Evolutionary conservation across 805 yeast genomes (phyloP), one percentile per base, ranked within the genome.

Genomic region (Groenewaldozyma tartarivorans): DNA sequence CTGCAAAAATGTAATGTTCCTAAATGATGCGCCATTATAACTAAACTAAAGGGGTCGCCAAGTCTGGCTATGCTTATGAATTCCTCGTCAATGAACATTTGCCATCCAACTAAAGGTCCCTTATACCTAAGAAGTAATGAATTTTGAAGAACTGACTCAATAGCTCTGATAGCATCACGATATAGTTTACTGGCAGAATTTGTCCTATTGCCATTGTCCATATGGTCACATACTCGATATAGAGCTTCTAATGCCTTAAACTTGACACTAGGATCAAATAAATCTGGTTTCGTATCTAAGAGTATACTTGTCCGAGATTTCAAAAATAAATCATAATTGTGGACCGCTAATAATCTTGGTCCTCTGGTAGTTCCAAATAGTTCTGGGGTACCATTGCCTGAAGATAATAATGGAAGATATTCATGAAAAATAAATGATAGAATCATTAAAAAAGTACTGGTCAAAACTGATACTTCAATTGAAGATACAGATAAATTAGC

Each of bases 391-490:
- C 7, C 7, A 7, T 24, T 24, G 11, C 13, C 11, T 13, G 29
- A 24, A 13, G 42, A 33, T 9, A 35, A 16, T 16, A 33, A 34
- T n/a, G 41, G 42, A 5, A 37, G 15, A 31, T 24, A 13, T 13
- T 46, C 46, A 15, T 36, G 41, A 19, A 49, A 44, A 2, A 42
- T 42, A 40, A 40, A 46, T 13, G 48, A 42, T 35, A 47, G 37
- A 40, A 45, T 42, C 48, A 45, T 47, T 20, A 49, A 30, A 20
- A 49, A 44, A 31, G 43, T 39, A 9, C 42, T 26, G 18, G 43
- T 24, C 7, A 42, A 35, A 26, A 47, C 46, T 32, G 24, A 20
- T 4, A 41, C 42, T 37, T 49, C 52, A 4, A 24, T 9, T 9
- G 29, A 9, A 13, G 29, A 24, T 7, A 9, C 29, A 9, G 29